Conservation (phyloP, 129 eudicot species). For the Centaurea solstitialis region DNA sequence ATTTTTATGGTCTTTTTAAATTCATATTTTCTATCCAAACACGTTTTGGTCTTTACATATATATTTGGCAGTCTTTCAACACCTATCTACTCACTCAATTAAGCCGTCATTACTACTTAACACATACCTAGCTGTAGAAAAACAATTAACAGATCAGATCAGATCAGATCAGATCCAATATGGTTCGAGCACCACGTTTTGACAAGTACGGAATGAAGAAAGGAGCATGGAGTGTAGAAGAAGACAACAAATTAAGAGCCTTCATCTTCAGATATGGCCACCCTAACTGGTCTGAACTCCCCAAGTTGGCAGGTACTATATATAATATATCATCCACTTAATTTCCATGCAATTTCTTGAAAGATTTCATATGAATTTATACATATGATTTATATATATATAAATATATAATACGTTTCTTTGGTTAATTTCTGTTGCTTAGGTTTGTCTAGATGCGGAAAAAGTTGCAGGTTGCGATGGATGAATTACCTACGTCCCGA, state of each 20-base stretch:
- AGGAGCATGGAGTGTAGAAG: slow-evolving; percentile 46
- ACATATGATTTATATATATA: background rate
- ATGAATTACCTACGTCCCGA: slow-evolving; percentile 36
- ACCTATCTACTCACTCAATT: background rate
- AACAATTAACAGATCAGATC: background rate
- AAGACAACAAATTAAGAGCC: slow-evolving; percentile 32
- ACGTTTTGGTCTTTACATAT: background rate
- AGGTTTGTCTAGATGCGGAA: slow-evolving; percentile 47
- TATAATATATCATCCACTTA: background rate
- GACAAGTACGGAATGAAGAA: slow-evolving; percentile 33
- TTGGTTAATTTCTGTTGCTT: background rate
- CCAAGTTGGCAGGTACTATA: slow-evolving; percentile 39
- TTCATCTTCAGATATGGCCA: slow-evolving; percentile 27
- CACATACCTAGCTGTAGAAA: background rate
- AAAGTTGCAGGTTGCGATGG: slow-evolving; percentile 57
- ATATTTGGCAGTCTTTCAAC: background rate
- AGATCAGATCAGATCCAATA: slow-evolving; percentile 5
- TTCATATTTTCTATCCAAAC: background rate
- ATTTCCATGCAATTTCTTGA: background rate
- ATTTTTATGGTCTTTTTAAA: background rate
- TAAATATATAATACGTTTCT: background rate
- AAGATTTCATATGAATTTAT: background rate
- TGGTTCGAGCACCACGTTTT: slow-evolving; percentile 37
- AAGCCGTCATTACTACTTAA: background rate
- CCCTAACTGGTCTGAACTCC: slow-evolving; percentile 37